Evolutionary conservation across 2,329 filamentous ascomycete species (phyloP).

Genomic region (Cladosporium austrohemisphaericum): DNA sequence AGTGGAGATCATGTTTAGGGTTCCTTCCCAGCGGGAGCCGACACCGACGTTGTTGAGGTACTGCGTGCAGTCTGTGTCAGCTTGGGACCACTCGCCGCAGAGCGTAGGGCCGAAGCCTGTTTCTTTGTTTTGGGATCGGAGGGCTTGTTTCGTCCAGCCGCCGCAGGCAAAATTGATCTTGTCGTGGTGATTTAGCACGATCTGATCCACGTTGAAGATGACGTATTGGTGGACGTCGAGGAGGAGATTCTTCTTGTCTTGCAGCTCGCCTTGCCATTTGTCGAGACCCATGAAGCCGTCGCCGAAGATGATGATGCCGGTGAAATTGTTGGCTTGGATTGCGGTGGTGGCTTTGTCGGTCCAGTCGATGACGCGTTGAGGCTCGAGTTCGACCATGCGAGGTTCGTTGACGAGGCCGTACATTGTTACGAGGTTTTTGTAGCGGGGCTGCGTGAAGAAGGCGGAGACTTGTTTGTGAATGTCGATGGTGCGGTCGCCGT

Average conservation of each 20-base stretch:
- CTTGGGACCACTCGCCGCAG: slow-evolving; percentile 95
- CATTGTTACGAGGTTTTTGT: slow-evolving; percentile 85
- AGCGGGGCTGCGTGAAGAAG: slow-evolving; percentile 91
- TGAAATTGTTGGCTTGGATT: slow-evolving; percentile 72
- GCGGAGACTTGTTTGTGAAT: slow-evolving; percentile 80
- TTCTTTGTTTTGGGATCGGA: slow-evolving; percentile 64
- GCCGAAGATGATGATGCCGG: slow-evolving; percentile 74
- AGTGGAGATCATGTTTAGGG: slow-evolving; percentile 55
- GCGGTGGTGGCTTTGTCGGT: slow-evolving; percentile 68
- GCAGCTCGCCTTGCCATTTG: slow-evolving; percentile 85
- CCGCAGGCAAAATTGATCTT: slow-evolving; percentile 86
- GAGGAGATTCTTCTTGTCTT: slow-evolving; percentile 66
- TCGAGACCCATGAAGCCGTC: slow-evolving; percentile 90
- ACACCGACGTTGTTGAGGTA: slow-evolving; percentile 86
- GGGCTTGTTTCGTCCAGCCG: slow-evolving; percentile 78
- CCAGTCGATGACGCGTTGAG: slow-evolving; percentile 70
- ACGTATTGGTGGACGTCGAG: slow-evolving; percentile 99
- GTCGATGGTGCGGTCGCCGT: slow-evolving; percentile 77
- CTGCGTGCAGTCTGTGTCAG: slow-evolving; percentile 87
- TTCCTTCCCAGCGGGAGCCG: slow-evolving; percentile 90
- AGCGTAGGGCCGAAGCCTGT: slow-evolving; percentile 90
- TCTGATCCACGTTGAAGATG: slow-evolving; percentile 90
- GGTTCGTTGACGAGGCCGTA: slow-evolving; percentile 96
- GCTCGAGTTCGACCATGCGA: slow-evolving; percentile 67
- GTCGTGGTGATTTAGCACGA: slow-evolving; percentile 72